A percentile compares a stretch with the other conserved stretches of the same genome.
Conservation (phyloP, 768 basidiomycete genomes). For the Hemileccinum rubropunctum region DNA sequence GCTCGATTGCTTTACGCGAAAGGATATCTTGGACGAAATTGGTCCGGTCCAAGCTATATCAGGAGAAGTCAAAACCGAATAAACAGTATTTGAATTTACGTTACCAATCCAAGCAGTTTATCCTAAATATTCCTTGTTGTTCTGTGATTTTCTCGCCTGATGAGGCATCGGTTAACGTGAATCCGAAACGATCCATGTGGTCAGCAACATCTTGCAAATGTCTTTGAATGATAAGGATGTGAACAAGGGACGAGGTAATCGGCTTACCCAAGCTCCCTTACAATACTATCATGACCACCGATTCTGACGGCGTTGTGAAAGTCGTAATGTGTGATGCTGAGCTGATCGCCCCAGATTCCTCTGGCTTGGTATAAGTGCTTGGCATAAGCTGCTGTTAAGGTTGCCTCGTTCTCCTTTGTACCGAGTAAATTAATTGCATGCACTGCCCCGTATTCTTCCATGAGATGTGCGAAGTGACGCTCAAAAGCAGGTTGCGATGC, state of each 20-base stretch:
- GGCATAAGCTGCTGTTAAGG: conserved; percentile 77
- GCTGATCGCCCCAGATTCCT: conserved; percentile 58
- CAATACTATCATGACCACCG: conserved; percentile 85
- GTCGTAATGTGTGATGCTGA: conserved; percentile 87
- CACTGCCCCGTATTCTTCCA: conserved; percentile 79
- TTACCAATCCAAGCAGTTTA: conserved; percentile 94
- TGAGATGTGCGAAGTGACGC: conserved; percentile 83
- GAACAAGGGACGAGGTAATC: background rate
- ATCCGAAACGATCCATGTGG: conserved; percentile 78
- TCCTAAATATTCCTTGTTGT: conserved; percentile 90
- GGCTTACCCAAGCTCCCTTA: conserved; percentile 64
- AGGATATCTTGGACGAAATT: conserved; percentile 97
- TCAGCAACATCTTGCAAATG: conserved; percentile 56
- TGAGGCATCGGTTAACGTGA: conserved; percentile 72
- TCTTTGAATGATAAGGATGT: conserved; percentile 36
- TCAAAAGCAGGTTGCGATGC: conserved; percentile 98
- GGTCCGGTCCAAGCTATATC: conserved; percentile 83
- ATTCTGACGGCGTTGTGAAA: conserved; percentile 83
- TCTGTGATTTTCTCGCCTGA: conserved; percentile 75
- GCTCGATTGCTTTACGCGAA: conserved; percentile 75
- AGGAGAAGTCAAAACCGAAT: conserved; percentile 4
- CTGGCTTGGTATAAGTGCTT: conserved; percentile 73
- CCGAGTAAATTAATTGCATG: conserved; percentile 93
- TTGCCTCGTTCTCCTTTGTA: conserved; percentile 88
- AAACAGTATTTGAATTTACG: background rate